Evolutionary conservation across 2,329 filamentous ascomycete species (phyloP).

Genomic region (Ophiocordyceps sinensis): DNA sequence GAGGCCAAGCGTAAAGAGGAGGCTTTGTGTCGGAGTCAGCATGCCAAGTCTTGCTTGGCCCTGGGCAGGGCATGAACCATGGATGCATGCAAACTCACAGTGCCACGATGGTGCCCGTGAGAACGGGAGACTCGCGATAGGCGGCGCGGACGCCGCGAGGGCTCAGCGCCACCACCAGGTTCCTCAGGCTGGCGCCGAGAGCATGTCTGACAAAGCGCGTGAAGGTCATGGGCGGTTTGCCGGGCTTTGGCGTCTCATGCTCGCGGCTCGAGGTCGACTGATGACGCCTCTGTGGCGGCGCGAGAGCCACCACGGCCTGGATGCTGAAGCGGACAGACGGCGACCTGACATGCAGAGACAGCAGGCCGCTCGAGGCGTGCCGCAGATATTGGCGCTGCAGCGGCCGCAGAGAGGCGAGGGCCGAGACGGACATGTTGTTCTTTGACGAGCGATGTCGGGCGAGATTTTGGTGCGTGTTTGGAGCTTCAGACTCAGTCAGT

Average conservation of each 20-base stretch:
- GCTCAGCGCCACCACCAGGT: constrained; percentile 18
- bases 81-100: constrained; percentile 11
- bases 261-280: constrained; percentile 10
- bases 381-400: constrained; percentile 15
- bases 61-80: background rate
- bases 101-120: constrained; percentile 15
- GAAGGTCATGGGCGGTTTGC: constrained; percentile 17
- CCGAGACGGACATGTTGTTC: constrained; percentile 17
- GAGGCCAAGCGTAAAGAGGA: constrained; percentile 12
- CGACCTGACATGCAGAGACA: constrained; percentile 18
- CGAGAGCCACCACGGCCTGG: constrained; percentile 13
- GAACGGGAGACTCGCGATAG: constrained; percentile 17
- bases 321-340: constrained; percentile 13
- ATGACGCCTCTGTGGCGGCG: constrained; percentile 12
- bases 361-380: constrained; percentile 13
- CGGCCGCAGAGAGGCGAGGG: constrained; percentile 18
- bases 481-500: too few species aligned
- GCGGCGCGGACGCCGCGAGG: constrained; percentile 20
- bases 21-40: background rate
- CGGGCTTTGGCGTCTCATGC: constrained; percentile 3
- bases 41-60: background rate
- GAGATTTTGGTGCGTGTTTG: too few species aligned
- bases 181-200: constrained; percentile 19
- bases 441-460: background rate
- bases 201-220: constrained; percentile 13